Evolutionary conservation across 305 asterid genomes (phyloP).

Genomic region (Ilex paraguariensis): DNA sequence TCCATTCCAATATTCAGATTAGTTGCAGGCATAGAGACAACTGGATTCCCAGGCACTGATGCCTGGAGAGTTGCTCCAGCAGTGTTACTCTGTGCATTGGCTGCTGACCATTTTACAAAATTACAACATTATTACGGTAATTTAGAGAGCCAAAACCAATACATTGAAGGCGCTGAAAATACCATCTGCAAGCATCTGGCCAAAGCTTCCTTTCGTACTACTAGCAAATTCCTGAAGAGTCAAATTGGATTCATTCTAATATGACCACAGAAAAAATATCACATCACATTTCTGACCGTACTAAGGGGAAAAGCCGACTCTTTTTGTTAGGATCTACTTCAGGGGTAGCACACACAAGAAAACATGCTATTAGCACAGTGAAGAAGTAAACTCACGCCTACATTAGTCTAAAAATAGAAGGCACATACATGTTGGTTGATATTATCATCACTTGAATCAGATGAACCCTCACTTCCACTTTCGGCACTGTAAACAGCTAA

Average conservation of each 20-base stretch:
- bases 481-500: conserved; percentile 18
- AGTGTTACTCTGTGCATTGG: conserved; percentile 59
- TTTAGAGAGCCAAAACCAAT: conserved; percentile 6
- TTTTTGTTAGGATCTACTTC: neutral
- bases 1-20: conserved; percentile 91
- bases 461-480: conserved; percentile 87
- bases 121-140: conserved; percentile 10
- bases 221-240: conserved; percentile 56
- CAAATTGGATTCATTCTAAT: neutral
- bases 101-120: conserved; percentile 43
- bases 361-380: conserved; percentile 1
- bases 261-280: neutral
- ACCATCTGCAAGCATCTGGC: conserved; percentile 98
- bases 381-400: conserved; percentile 3
- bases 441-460: conserved; percentile 83
- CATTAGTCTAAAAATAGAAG: conserved; percentile 4
- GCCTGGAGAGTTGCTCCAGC: conserved; percentile 39
- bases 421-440: conserved; percentile 41
- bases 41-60: conserved; percentile 71
- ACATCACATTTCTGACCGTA: neutral
- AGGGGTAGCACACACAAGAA: neutral
- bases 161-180: conserved; percentile 13
- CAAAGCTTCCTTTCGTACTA: conserved; percentile 81
- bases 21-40: conserved; percentile 55
- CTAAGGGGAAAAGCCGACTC: neutral